Base-by-base conservation (phyloP, 2,329 filamentous ascomycete species). In the Penicillium sp. region DNA sequence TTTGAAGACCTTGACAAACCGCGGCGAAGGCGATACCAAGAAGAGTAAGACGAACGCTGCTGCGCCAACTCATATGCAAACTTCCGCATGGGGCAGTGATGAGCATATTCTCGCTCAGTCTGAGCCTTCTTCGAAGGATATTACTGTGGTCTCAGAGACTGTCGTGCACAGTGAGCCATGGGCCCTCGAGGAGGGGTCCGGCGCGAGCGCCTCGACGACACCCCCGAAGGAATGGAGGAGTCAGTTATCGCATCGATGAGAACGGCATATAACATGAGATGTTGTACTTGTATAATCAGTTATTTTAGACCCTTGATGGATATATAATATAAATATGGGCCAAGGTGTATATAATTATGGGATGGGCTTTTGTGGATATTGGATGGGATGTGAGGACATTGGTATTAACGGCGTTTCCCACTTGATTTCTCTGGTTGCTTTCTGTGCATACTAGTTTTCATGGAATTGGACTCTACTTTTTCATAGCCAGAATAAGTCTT, bases 41-140 rank as follows among this genome's bases (percentile, higher is more conserved):
- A 64, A 57, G 47, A 45, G 54, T 11, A 64, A 61, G 34, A 40
- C 6, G 8, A 61, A 29, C 15, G 21, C 46, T 2, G 54, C 60
- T 9, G 62, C 29, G 2, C 62, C 60, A 5, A 53, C 60, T 5
- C 62, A 61, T 23, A 55, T 55, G 52, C 62, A 63, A 27, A 27
- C 44, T 11, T 64, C 60, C 13, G 68, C 63, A 5, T 69, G 68
- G 67, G 68, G 68, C 2, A 71, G 68, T 29, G 69, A 72, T 29
- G 70, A 71, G 53, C 60, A 68, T 36, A 66, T 70, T 3, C 48
- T 69, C 9, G 53, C 51, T 15, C 53, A 56, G 11, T 50, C 31
- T 5, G 46, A 54, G 4, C 41, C 51, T 16, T 47, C 53, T 15
- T 56, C 44, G 11, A 64, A 65, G 25, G 60, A 65, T 50, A 68